These are phyloP conservation scores for Saturnispora zaruensis DNA, from an alignment of 805 yeast genomes.

Conservation along the genomic window DNA sequence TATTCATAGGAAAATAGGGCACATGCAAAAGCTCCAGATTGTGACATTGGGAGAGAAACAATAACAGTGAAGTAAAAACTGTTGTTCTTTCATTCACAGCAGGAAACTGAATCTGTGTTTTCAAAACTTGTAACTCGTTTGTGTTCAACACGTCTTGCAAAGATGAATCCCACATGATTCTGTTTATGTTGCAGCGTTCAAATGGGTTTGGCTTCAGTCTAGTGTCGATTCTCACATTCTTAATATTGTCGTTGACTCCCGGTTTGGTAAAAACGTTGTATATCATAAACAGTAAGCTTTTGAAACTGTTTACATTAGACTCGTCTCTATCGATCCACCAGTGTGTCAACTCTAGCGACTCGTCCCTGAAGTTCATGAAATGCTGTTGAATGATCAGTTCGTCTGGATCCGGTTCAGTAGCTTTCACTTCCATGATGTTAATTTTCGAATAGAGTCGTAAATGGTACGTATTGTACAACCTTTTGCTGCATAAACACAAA, in stretches of 20 bases:
- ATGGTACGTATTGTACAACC: constrained; percentile 3
- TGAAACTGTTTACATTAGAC: constrained; percentile 7
- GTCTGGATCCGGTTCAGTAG: constrained; percentile 9
- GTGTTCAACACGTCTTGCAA: not conserved
- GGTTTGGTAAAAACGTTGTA: constrained; percentile 16
- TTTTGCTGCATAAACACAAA: constrained; percentile 6
- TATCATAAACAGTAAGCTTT: constrained; percentile 14
- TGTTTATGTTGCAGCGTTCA: constrained; percentile 7
- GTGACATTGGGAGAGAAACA: constrained; percentile 13
- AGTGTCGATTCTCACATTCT: constrained; percentile 16
- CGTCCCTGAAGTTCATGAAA: constrained; percentile 13
- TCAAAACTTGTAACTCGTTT: not conserved
- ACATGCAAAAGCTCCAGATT: constrained; percentile 14
- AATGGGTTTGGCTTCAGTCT: constrained; percentile 10
- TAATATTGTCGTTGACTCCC: constrained; percentile 10
- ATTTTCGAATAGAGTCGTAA: constrained; percentile 7
- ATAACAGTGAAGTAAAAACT: constrained; percentile 15
- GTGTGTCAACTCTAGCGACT: constrained; percentile 10
- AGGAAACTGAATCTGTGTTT: not conserved
- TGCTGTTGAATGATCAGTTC: constrained; percentile 14
- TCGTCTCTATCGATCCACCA: constrained; percentile 11
- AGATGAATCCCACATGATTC: constrained; percentile 4
- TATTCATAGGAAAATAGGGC: constrained; percentile 10
- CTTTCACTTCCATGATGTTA: constrained; percentile 9
- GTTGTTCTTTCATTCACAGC: constrained; percentile 1